Percentiles rank a stretch among this genome's conserved stretches.
Evolutionary conservation across 352 stramenopile species (phyloP).

Genomic region (Phytophthora gonapodyides): DNA sequence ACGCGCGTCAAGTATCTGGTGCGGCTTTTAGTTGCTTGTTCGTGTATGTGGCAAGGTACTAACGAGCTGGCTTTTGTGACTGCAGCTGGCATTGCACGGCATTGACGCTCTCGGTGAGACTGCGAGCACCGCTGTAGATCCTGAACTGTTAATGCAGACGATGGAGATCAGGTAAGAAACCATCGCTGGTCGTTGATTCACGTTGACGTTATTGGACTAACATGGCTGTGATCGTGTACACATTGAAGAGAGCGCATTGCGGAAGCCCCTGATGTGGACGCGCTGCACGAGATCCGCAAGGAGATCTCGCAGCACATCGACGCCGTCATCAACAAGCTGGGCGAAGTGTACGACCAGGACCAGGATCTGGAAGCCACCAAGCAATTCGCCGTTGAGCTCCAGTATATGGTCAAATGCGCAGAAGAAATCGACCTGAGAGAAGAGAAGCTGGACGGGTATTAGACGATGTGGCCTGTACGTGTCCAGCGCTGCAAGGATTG

Average conservation of each 20-base stretch:
- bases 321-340: constrained; percentile 69
- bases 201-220: constrained; percentile 3
- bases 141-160: constrained; percentile 78
- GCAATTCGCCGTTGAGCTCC: constrained; percentile 72
- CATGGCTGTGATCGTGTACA: background rate
- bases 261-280: constrained; percentile 48
- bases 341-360: constrained; percentile 74
- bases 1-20: constrained; percentile 87
- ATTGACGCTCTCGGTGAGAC: constrained; percentile 82
- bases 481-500: constrained; percentile 9
- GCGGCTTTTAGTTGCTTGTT: constrained; percentile 6
- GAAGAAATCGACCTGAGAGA: constrained; percentile 80
- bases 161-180: constrained; percentile 79
- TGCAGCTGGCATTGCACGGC: constrained; percentile 74
- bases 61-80: constrained; percentile 4
- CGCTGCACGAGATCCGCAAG: constrained; percentile 61
- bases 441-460: constrained; percentile 70
- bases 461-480: constrained; percentile 6
- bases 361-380: constrained; percentile 80
- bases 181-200: background rate
- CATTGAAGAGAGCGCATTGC: constrained; percentile 72
- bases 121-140: constrained; percentile 77
- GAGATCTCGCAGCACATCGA: constrained; percentile 76
- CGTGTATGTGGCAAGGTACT: background rate
- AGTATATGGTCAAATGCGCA: constrained; percentile 89